phyloP scores from a whole-genome alignment of 2,329 filamentous ascomycete genomes.

The Paradendryphiella salina region DNA sequence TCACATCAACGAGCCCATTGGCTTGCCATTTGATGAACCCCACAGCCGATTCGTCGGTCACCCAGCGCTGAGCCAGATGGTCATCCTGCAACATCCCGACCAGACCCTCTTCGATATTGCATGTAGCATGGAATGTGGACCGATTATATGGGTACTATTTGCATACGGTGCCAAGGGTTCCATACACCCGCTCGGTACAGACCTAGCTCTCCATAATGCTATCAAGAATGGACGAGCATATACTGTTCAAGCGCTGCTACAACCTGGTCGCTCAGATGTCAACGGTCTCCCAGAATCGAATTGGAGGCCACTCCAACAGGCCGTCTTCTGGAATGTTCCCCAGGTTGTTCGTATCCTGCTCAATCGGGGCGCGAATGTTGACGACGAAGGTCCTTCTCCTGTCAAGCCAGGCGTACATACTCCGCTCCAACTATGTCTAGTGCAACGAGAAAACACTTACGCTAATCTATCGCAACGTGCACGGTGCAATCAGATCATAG shows the following conservation, averaged over 20 bases:
- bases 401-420: slow-evolving; percentile 15
- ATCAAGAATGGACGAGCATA: slow-evolving; percentile 41
- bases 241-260: slow-evolving; percentile 35
- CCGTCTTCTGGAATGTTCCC: slow-evolving; percentile 38
- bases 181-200: slow-evolving; percentile 38
- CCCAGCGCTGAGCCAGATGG: slow-evolving; percentile 29
- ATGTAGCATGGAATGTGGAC: slow-evolving; percentile 34
- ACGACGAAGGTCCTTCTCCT: slow-evolving; percentile 23
- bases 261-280: slow-evolving; percentile 28
- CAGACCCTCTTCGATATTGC: slow-evolving; percentile 43
- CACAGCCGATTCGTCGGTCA: slow-evolving; percentile 33
- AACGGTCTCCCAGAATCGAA: slow-evolving; percentile 30
- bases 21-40: slow-evolving; percentile 33
- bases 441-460: slow-evolving; percentile 28
- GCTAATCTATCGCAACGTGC: slow-evolving; percentile 15
- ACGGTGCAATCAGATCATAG: slow-evolving; percentile 30
- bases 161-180: slow-evolving; percentile 37
- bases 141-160: slow-evolving; percentile 33
- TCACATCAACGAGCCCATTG: slow-evolving; percentile 38
- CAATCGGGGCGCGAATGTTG: slow-evolving; percentile 33
- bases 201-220: slow-evolving; percentile 42
- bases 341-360: slow-evolving; percentile 38
- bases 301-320: slow-evolving; percentile 41
- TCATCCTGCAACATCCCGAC: slow-evolving; percentile 36
- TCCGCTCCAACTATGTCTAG: slow-evolving; percentile 35